These are phyloP conservation scores for Psidium friedrichsthalianum DNA, from an alignment of 345 rosid genomes.

Conservation along the genomic window DNA sequence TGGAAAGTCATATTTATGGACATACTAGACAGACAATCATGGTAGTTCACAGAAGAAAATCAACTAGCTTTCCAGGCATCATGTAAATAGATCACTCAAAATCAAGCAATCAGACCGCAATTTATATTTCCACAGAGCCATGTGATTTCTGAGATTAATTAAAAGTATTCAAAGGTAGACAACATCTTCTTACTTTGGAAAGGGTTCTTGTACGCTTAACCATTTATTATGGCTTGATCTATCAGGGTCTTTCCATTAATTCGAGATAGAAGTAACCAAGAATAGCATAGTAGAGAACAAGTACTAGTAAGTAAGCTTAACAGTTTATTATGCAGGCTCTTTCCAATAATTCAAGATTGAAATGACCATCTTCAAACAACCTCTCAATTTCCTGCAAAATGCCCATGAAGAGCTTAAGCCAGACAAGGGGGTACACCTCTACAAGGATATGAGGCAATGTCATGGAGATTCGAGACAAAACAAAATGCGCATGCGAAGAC, in stretches of 20 bases:
- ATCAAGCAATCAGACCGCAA: neutral
- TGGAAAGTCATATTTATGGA: neutral
- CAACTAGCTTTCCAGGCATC: neutral
- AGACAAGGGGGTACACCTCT: too few relatives aligned
- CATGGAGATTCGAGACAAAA: too few relatives aligned
- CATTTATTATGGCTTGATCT: neutral
- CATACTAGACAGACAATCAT: neutral
- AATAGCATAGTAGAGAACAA: neutral
- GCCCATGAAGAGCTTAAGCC: too few relatives aligned
- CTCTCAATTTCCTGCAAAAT: too few relatives aligned
- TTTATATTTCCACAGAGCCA: neutral
- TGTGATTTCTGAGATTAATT: neutral
- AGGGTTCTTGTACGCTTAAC: neutral
- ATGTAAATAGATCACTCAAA: neutral
- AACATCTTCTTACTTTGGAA: neutral
- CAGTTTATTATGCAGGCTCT: neutral
- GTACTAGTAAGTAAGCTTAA: neutral
- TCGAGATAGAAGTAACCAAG: neutral
- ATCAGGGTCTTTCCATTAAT: neutral
- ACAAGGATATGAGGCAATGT: too few relatives aligned
- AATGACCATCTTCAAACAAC: too few relatives aligned
- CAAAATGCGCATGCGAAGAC: too few relatives aligned
- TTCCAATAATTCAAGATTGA: neutral
- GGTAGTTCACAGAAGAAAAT: neutral
- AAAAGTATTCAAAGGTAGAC: neutral